Conservation (phyloP, 164 flowering plant genomes). For the Taxillus chinensis region DNA sequence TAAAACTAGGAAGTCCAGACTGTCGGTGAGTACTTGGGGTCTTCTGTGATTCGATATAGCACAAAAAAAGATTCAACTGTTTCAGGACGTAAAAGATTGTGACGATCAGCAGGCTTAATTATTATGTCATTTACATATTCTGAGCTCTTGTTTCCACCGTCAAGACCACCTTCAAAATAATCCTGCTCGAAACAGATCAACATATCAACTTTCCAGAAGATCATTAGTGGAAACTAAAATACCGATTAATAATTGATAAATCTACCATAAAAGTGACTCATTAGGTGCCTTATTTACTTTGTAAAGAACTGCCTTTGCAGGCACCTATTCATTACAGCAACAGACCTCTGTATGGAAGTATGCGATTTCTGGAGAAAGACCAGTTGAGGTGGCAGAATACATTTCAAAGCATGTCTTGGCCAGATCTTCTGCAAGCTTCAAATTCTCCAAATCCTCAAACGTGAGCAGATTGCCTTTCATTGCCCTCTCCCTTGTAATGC, state of each 20-base stretch:
- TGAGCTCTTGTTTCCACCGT: slow-evolving; percentile 86
- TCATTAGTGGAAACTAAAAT: neutral
- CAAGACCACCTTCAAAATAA: slow-evolving; percentile 52
- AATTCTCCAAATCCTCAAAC: slow-evolving; percentile 76
- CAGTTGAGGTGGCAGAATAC: slow-evolving; percentile 89
- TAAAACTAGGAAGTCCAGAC: neutral
- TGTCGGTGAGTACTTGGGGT: slow-evolving; percentile 52
- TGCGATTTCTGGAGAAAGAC: slow-evolving; percentile 96
- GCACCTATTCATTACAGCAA: neutral
- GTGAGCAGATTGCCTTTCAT: slow-evolving; percentile 58
- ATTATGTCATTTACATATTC: slow-evolving; percentile 67
- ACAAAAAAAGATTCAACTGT: slow-evolving; percentile 90
- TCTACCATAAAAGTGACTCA: neutral
- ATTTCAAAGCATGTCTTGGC: slow-evolving; percentile 85
- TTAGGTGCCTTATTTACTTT: no score
- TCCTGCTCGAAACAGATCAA: slow-evolving; percentile 44
- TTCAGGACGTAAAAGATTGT: slow-evolving; percentile 96
- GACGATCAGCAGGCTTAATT: slow-evolving; percentile 77
- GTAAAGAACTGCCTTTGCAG: no score
- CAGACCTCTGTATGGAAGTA: slow-evolving; percentile 76
- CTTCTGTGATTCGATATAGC: slow-evolving; percentile 80
- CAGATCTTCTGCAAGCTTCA: slow-evolving; percentile 92
- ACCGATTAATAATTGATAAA: neutral
- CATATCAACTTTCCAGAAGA: slow-evolving; percentile 1
- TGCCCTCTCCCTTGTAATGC: slow-evolving; percentile 66